phyloP scores from a whole-genome alignment of 2,329 filamentous ascomycete genomes.

The Tricladium varicosporioides region DNA sequence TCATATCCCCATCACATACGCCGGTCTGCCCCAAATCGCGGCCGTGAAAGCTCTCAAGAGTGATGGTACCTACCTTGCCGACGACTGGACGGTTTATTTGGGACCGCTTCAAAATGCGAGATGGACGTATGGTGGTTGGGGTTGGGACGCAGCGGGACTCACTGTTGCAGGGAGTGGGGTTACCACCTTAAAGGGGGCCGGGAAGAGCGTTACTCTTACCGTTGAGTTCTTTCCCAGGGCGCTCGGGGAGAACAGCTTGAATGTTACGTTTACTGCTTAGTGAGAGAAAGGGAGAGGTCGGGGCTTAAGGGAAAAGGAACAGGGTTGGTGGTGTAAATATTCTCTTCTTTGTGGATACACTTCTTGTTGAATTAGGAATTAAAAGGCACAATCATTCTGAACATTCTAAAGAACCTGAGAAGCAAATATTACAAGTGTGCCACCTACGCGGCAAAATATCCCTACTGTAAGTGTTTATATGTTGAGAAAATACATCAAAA shows the following conservation, averaged over 20 bases:
- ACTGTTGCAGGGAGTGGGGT: slow-evolving; percentile 46
- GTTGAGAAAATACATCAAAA: too few relatives aligned
- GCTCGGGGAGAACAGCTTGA: background rate
- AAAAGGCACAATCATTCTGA: too few relatives aligned
- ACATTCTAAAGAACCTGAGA: too few relatives aligned
- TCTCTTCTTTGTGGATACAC: too few relatives aligned
- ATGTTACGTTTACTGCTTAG: background rate
- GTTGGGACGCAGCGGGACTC: slow-evolving; percentile 46
- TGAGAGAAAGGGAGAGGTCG: too few relatives aligned
- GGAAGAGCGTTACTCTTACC: slow-evolving; percentile 45
- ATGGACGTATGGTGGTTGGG: slow-evolving; percentile 49
- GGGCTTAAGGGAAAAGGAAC: too few relatives aligned
- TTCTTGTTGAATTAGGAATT: too few relatives aligned
- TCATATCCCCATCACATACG: slow-evolving; percentile 50
- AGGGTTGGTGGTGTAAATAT: too few relatives aligned
- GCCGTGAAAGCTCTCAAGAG: slow-evolving; percentile 48
- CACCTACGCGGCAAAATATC: too few relatives aligned
- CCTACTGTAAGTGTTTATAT: too few relatives aligned
- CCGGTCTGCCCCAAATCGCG: slow-evolving; percentile 48
- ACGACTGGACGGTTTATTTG: slow-evolving; percentile 55
- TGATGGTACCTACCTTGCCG: slow-evolving; percentile 50
- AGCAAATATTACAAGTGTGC: too few relatives aligned
- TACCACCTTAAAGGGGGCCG: slow-evolving; percentile 44
- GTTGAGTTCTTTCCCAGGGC: slow-evolving; percentile 36
- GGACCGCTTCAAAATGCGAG: slow-evolving; percentile 49